Percentiles rank a stretch among this genome's conserved stretches.
Conservation (phyloP, 805 yeast genomes). For the Candida piceae region DNA sequence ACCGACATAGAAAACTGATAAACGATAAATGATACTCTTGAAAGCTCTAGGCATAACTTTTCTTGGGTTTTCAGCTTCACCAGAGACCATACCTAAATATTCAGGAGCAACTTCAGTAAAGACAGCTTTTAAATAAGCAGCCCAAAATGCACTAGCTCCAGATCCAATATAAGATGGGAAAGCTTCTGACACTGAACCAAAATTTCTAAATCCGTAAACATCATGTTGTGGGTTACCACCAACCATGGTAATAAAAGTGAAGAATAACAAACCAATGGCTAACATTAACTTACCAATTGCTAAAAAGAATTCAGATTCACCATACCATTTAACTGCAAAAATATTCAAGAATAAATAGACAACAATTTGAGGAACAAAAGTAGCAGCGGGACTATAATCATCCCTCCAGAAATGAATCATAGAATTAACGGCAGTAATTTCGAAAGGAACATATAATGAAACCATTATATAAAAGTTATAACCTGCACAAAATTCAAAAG, state of each 20-base stretch:
- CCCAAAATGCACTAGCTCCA: constrained; percentile 64
- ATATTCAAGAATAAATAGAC: constrained; percentile 61
- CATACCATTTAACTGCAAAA: constrained; percentile 70
- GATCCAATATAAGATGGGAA: constrained; percentile 50
- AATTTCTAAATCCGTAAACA: constrained; percentile 26
- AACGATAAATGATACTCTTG: constrained; percentile 65
- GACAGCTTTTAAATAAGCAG: constrained; percentile 64
- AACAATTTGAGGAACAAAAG: constrained; percentile 59
- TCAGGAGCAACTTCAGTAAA: constrained; percentile 82
- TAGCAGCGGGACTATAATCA: constrained; percentile 67
- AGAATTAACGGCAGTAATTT: constrained; percentile 74
- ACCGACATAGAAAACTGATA: constrained; percentile 62
- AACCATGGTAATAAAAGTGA: constrained; percentile 76
- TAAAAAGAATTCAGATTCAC: constrained; percentile 79
- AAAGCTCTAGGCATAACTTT: constrained; percentile 72
- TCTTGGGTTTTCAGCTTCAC: constrained; percentile 61
- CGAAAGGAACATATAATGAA: constrained; percentile 77
- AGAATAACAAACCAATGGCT: constrained; percentile 69
- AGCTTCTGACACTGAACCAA: constrained; percentile 28
- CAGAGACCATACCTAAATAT: constrained; percentile 78
- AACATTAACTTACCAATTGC: constrained; percentile 68
- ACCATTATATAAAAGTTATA: constrained; percentile 78
- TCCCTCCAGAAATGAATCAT: constrained; percentile 79
- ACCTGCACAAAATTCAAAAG: constrained; percentile 69
- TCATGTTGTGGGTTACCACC: constrained; percentile 79